These are phyloP conservation scores for Clonostachys rosea DNA, from an alignment of 2,329 filamentous ascomycete genomes.

Conservation along the genomic window DNA sequence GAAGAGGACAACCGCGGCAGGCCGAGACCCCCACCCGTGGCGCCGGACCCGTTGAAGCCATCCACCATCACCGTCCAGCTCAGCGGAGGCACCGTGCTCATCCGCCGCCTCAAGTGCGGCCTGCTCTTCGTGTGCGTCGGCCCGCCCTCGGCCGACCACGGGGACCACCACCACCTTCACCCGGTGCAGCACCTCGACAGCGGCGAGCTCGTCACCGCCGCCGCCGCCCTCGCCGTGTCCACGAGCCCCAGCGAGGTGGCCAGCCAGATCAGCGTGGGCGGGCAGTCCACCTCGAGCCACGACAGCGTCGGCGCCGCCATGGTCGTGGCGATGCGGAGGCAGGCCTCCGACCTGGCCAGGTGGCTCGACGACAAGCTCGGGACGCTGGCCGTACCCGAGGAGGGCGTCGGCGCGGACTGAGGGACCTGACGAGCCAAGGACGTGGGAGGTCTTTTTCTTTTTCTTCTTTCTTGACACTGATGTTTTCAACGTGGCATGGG, in stretches of 20 bases:
- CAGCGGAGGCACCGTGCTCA: slow-evolving; percentile 51
- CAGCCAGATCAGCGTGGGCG: slow-evolving; percentile 39
- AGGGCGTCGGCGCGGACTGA: slow-evolving; percentile 32
- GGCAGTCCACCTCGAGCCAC: slow-evolving; percentile 34
- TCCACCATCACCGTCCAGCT: slow-evolving; percentile 54
- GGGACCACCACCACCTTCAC: slow-evolving; percentile 9
- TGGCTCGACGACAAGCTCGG: slow-evolving; percentile 59
- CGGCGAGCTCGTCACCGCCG: slow-evolving; percentile 4
- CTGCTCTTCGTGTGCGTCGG: slow-evolving; percentile 60
- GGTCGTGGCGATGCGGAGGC: slow-evolving; percentile 46
- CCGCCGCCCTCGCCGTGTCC: slow-evolving; percentile 6
- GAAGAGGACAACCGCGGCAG: slow-evolving; percentile 4
- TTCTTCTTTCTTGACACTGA: no score
- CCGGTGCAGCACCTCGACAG: slow-evolving; percentile 7
- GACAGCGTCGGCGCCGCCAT: slow-evolving; percentile 34
- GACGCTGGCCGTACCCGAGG: slow-evolving; percentile 45
- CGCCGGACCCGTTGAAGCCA: slow-evolving; percentile 20
- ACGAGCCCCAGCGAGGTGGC: slow-evolving; percentile 34
- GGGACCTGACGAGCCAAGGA: background rate
- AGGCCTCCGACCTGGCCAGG: slow-evolving; percentile 53
- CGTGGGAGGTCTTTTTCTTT: no score
- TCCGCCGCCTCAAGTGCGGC: slow-evolving; percentile 52
- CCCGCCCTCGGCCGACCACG: slow-evolving; percentile 18
- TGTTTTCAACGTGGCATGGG: no score
- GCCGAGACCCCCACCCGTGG: background rate